A percentile compares a stretch with the other conserved stretches of the same genome.
These are phyloP conservation scores for Pichia occidentalis DNA, from an alignment of 805 yeast genomes.

Conservation along the genomic window DNA sequence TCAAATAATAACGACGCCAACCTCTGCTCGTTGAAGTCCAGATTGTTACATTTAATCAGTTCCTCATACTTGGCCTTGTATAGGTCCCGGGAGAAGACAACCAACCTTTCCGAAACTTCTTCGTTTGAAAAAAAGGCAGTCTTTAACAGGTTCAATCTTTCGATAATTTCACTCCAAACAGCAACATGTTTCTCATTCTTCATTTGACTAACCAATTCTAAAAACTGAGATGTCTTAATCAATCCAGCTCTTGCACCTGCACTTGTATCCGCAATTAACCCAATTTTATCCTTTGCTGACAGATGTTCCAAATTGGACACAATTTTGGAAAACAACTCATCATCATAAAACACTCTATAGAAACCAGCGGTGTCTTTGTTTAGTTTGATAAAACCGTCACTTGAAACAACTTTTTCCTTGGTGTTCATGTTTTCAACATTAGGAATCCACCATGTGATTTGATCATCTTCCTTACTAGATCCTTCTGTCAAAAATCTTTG, in stretches of 20 bases:
- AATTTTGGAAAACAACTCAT: conserved; percentile 34
- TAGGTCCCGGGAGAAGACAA: conserved; percentile 28
- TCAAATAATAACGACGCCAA: conserved; percentile 36
- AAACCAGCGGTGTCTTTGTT: conserved; percentile 47
- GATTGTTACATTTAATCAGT: conserved; percentile 11
- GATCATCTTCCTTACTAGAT: conserved; percentile 48
- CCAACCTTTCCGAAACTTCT: conserved; percentile 24
- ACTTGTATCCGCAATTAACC: conserved; percentile 46
- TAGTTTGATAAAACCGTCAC: conserved; percentile 33
- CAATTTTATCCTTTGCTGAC: conserved; percentile 45
- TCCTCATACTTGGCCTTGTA: conserved; percentile 30
- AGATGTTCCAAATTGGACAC: conserved; percentile 35
- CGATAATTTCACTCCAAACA: conserved; percentile 51
- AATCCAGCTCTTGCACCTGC: conserved; percentile 44
- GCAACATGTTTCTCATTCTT: conserved; percentile 35
- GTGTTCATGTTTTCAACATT: conserved; percentile 25
- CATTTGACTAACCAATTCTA: conserved; percentile 35
- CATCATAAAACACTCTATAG: conserved; percentile 48
- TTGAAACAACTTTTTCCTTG: conserved; percentile 17
- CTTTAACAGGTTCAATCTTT: conserved; percentile 33
- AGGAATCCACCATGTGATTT: conserved; percentile 56
- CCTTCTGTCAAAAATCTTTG: conserved; percentile 58
- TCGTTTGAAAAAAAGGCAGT: conserved; percentile 33
- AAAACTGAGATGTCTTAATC: conserved; percentile 35
- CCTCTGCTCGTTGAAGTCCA: conserved; percentile 23